These are phyloP conservation scores for Beauveria bassiana DNA, from an alignment of 2,329 filamentous ascomycete genomes.

Conservation along the genomic window DNA sequence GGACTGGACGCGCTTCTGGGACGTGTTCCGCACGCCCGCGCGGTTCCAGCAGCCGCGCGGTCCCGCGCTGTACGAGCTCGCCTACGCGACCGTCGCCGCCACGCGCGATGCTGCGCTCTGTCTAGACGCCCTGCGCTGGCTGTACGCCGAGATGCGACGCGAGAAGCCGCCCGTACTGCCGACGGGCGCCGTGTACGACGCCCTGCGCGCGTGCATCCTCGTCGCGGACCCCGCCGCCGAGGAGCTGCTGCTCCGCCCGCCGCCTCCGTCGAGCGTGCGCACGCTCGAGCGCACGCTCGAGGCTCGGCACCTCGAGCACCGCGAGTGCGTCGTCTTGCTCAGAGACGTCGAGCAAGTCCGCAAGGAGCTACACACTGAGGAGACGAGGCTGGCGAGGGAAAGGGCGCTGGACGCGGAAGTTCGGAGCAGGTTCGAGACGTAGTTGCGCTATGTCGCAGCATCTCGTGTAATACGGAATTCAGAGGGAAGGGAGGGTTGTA, in stretches of 20 bases:
- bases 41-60: conserved; percentile 41
- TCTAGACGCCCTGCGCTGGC: conserved; percentile 41
- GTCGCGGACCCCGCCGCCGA: conserved; percentile 46
- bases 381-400: conserved; percentile 1
- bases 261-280: conserved; percentile 2
- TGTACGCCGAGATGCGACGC: conserved; percentile 50
- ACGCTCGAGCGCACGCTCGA: conserved; percentile 15
- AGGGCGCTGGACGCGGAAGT: conserved; percentile 4
- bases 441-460: background rate
- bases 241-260: conserved; percentile 18
- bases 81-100: conserved; percentile 42
- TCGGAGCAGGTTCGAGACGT: conserved; percentile 1
- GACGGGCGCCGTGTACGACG: conserved; percentile 33
- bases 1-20: conserved; percentile 53
- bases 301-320: conserved; percentile 18
- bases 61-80: conserved; percentile 44
- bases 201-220: conserved; percentile 46
- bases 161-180: conserved; percentile 44
- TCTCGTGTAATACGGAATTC: background rate
- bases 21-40: conserved; percentile 48
- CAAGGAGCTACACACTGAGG: background rate
- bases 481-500: background rate
- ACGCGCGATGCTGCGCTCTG: conserved; percentile 36
- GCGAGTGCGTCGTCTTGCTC: conserved; percentile 27
- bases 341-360: conserved; percentile 22